Evolutionary conservation across 345 rosid species (phyloP), one percentile per base, ranked within the genome.

Genomic region (Microthlaspi erraticum): DNA sequence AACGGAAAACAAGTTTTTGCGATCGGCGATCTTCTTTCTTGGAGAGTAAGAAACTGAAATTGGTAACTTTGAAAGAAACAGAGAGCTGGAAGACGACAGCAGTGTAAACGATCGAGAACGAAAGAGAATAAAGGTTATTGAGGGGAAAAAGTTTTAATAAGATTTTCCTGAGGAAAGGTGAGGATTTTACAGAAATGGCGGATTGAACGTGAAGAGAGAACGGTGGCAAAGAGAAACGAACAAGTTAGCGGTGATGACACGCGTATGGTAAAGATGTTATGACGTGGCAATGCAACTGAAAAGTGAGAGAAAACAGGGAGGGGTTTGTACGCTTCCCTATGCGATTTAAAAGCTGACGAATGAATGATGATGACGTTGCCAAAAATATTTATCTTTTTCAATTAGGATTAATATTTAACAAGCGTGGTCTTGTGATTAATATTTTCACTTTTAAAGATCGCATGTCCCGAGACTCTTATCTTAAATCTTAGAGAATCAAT

Each of bases 321-420:
- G 39, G 41, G 39, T 39, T 57, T 79, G 90, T 75, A 94, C 97
- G 92, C 56, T 86, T 91, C 92, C 81, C 73, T 33, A 77, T 87
- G 92, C 95, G 83, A 39, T 29, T 26, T n/a, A n/a, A n/a, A n/a
- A n/a, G n/a, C n/a, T n/a, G n/a, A n/a, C n/a, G n/a, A n/a, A n/a
- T n/a, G n/a, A n/a, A n/a, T n/a, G n/a, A n/a, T n/a, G n/a, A n/a
- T n/a, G n/a, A n/a, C n/a, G n/a, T n/a, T n/a, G n/a, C n/a, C n/a
- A 23, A 23, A 23, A 23, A 23, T 23, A 23, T 20, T 20, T 20
- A 20, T 20, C 2, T 20, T 1, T 20, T 20, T 20, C 26, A 20
- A 20, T 2, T 20, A 20, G 26, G 26, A 20, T 23, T 26, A 26
- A 26, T 26, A 26, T 26, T 26, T 26, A 26, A 26, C 29, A 26